These are phyloP conservation scores for Euphorbia schlechtendalii DNA, from an alignment of 441 rosid species.

Conservation along the genomic window DNA sequence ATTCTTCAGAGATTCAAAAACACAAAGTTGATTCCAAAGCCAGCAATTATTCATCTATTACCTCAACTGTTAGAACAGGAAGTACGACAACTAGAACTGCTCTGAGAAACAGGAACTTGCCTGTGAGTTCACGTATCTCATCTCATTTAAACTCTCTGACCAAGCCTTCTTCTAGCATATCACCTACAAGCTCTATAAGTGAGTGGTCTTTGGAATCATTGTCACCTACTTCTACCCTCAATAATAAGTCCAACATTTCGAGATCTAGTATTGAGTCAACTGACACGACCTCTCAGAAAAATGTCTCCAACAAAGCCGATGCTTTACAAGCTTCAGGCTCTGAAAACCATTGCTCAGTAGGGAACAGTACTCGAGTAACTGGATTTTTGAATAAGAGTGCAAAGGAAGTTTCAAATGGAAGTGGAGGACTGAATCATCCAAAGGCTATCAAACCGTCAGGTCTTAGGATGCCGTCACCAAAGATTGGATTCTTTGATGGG, in stretches of 20 bases:
- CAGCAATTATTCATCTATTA: constrained; percentile 26
- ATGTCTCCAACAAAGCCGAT: constrained; percentile 16
- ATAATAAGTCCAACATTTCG: constrained; percentile 36
- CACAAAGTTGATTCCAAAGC: constrained; percentile 33
- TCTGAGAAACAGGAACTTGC: constrained; percentile 34
- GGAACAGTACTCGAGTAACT: constrained; percentile 28
- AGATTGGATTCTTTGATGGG: constrained; percentile 95
- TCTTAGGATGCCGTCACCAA: constrained; percentile 92
- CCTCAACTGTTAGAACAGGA: constrained; percentile 24
- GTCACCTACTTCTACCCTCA: constrained; percentile 51
- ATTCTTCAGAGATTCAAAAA: constrained; percentile 30
- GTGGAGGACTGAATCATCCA: constrained; percentile 30
- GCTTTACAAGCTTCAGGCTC: constrained; percentile 30
- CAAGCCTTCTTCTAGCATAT: constrained; percentile 48
- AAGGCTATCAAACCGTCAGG: constrained; percentile 67
- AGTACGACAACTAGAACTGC: constrained; percentile 28
- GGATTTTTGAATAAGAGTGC: constrained; percentile 20
- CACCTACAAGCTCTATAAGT: constrained; percentile 66
- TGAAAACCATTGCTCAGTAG: constrained; percentile 26
- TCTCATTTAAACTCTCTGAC: constrained; percentile 37
- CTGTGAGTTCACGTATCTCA: constrained; percentile 33
- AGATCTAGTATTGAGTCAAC: constrained; percentile 46
- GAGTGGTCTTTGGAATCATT: constrained; percentile 65
- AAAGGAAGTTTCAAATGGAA: constrained; percentile 34
- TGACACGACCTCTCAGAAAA: constrained; percentile 28